These are phyloP conservation scores for Acacia crassicarpa DNA, from an alignment of 306 rosid genomes.

Conservation along the genomic window DNA sequence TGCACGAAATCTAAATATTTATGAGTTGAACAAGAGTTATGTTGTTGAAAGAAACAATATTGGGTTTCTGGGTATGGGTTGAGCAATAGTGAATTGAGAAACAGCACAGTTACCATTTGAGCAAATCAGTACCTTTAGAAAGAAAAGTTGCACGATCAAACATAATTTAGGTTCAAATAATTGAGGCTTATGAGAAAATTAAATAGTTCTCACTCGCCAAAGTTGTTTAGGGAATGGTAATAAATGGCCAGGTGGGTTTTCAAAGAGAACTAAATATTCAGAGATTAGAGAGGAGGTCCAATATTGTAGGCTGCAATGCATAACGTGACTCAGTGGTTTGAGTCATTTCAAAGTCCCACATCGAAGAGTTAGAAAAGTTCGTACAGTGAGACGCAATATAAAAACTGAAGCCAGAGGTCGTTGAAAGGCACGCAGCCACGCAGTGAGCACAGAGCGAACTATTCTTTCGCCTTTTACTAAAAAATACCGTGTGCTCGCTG, in stretches of 20 bases:
- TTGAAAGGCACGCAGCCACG: background rate
- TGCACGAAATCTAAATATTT: too few species aligned
- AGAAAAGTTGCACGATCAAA: background rate
- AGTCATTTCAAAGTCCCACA: background rate
- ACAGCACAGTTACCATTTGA: background rate
- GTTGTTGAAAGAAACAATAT: background rate
- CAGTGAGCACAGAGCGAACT: conserved; percentile 46
- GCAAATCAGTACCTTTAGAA: background rate
- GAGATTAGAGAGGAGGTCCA: background rate
- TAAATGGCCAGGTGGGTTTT: background rate
- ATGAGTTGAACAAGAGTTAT: too few species aligned
- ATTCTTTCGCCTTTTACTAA: conserved; percentile 76
- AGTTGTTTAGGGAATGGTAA: background rate
- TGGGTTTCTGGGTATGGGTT: background rate
- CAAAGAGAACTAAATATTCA: too few species aligned
- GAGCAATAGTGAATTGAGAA: background rate
- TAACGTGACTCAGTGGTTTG: background rate
- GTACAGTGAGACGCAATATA: background rate
- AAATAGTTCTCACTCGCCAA: background rate
- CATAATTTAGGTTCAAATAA: background rate
- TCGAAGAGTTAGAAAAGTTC: background rate
- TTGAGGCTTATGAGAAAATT: background rate
- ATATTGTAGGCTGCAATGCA: background rate
- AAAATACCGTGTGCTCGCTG: conserved; percentile 56
- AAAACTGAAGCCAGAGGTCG: background rate